Evolutionary conservation across 257 asterid species (phyloP).

Genomic region (Solanum phureja): DNA sequence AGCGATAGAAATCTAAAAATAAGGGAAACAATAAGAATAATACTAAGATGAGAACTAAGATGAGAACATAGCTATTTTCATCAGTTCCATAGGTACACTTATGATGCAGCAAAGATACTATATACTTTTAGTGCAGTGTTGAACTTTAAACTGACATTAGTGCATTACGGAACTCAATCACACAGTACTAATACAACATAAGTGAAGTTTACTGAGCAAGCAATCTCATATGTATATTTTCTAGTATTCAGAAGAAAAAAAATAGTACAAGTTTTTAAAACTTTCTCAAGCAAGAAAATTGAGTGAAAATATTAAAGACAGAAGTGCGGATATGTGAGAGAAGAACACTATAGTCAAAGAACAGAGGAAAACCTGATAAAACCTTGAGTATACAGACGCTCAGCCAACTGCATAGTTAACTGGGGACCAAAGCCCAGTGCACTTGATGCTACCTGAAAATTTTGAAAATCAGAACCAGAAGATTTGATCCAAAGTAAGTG

Average conservation of each 20-base stretch:
- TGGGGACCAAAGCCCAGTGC: conserved; percentile 87
- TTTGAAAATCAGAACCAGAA: not conserved
- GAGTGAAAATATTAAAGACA: not conserved
- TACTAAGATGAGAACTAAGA: not conserved
- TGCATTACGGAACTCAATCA: not conserved
- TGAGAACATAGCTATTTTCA: not conserved
- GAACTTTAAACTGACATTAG: not conserved
- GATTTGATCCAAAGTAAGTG: not conserved
- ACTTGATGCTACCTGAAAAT: conserved; percentile 84
- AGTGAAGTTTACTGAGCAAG: not conserved
- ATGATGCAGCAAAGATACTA: not conserved
- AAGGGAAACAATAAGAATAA: not conserved
- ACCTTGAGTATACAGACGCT: conserved; percentile 91
- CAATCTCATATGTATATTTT: not conserved
- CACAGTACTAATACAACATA: not conserved
- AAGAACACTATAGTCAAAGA: not conserved
- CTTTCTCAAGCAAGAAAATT: not conserved
- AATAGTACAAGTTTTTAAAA: not conserved
- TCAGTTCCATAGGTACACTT: not conserved
- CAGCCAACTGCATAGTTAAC: conserved; percentile 90
- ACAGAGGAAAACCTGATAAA: conserved; percentile 56
- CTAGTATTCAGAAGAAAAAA: not conserved
- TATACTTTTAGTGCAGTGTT: not conserved
- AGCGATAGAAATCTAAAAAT: not conserved
- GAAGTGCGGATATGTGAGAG: not conserved